Evolutionary conservation across 2,329 filamentous ascomycete species (phyloP), one percentile per base, ranked within the genome.

Genomic region (Fusarium sp.): DNA sequence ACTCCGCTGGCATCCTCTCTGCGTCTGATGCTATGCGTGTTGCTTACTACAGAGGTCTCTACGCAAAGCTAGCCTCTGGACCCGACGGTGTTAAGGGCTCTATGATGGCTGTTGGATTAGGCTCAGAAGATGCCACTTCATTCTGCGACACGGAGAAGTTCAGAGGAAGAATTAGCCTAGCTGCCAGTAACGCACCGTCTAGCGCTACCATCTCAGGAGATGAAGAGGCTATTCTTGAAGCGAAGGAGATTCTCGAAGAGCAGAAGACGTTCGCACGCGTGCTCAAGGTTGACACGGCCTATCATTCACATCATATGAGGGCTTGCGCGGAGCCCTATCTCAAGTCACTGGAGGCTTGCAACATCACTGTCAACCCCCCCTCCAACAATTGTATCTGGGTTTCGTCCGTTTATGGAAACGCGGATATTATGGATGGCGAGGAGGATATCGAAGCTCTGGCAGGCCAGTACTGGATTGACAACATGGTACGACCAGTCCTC

Each of bases 171-270:
- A 32, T 61, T 3, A 44, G 19, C 6, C 33, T 61, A 5, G 57
- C 57, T 9, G 57, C 57, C 2, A 57, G 52, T 17, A 62, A 62
- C 17, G 45, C 54, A 8, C 41, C 58, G 0, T 35, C 46, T 4
- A 62, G 58, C 3, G 33, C 39, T 14, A 62, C 58, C 1, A 28
- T 62, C 7, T 62, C 58, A 1, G 58, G 58, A 11, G 54, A 62
- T 1, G n/a, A 40, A 30, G 47, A 59, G 13, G 54, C 54, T 3
- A 59, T 62, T 7, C 3, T 45, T 2, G 39, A 59, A 24, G 47
- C 45, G 2, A 24, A 46, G n/a, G 24, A 39, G 13, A 40, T 51
- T 11, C 35, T 62, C 0, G 55, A 58, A 7, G 33, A 41, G 20
- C 19, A 58, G 22, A 35, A 41, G 22, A 47, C 26, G 0, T 59